Evolutionary conservation across 768 basidiomycete genomes (phyloP).

Genomic region (Cubamyces lactineus): DNA sequence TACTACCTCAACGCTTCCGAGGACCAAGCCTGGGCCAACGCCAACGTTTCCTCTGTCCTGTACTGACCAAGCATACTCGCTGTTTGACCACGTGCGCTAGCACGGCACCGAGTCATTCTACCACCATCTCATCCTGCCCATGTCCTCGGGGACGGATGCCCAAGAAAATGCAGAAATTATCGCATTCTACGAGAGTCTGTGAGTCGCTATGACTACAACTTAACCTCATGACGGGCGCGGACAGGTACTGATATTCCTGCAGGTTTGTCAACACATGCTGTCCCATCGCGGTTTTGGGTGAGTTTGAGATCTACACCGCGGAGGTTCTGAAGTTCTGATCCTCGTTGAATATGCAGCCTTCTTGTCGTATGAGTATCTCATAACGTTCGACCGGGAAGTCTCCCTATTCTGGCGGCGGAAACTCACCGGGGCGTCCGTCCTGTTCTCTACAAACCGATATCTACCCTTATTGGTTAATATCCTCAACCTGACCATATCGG

Average conservation of each 20-base stretch:
- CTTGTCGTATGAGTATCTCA: slow-evolving; percentile 13
- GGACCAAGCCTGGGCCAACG: too few species aligned
- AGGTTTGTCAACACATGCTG: slow-evolving; percentile 8
- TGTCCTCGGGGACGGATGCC: neutral
- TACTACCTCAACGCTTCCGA: too few species aligned
- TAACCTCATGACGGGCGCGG: neutral
- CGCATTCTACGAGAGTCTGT: slow-evolving; percentile 15
- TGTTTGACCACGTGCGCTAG: too few species aligned
- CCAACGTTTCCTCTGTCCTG: too few species aligned
- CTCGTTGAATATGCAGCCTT: neutral
- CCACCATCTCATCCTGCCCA: neutral
- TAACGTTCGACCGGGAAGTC: slow-evolving; percentile 18
- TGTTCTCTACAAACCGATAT: slow-evolving; percentile 25
- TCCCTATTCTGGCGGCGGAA: slow-evolving; percentile 17
- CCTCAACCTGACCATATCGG: neutral
- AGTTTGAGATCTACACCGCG: neutral
- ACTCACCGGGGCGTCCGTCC: slow-evolving; percentile 15
- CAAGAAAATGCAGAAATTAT: neutral
- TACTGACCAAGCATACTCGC: too few species aligned
- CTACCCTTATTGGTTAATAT: slow-evolving; percentile 4
- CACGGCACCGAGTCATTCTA: too few species aligned
- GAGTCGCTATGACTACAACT: neutral
- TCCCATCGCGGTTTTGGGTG: slow-evolving; percentile 7
- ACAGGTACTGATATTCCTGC: neutral
- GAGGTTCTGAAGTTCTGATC: neutral